phyloP scores from a whole-genome alignment of 2,329 filamentous ascomycete species.

The Fusarium sp. region DNA sequence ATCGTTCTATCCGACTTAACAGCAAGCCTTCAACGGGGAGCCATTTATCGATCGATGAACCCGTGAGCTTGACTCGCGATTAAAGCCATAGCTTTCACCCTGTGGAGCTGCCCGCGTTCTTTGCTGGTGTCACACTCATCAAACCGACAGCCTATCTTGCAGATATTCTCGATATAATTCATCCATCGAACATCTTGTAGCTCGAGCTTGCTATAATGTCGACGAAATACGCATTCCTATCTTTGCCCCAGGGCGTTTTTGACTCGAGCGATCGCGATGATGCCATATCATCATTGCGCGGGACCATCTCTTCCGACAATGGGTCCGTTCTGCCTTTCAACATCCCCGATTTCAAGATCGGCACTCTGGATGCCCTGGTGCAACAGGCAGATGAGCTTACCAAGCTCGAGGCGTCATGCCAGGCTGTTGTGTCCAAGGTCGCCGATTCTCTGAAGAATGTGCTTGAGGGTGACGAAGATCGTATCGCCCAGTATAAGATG shows the following conservation, averaged over 20 bases:
- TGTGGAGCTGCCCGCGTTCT: conserved; percentile 13
- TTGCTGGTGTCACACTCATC: conserved; percentile 18
- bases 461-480: conserved; percentile 84
- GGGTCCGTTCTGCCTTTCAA: conserved; percentile 80
- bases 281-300: conserved; percentile 79
- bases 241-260: conserved; percentile 87
- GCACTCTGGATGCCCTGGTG: conserved; percentile 92
- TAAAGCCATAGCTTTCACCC: conserved; percentile 16
- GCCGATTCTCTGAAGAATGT: conserved; percentile 85
- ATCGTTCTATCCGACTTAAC: background rate
- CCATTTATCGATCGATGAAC: conserved; percentile 17
- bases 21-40: conserved; percentile 1
- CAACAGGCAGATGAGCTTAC: conserved; percentile 95
- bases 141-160: conserved; percentile 18
- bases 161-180: conserved; percentile 12
- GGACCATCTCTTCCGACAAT: conserved; percentile 78
- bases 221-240: conserved; percentile 85
- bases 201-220: conserved; percentile 51
- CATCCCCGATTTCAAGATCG: conserved; percentile 97
- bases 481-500: conserved; percentile 86
- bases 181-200: conserved; percentile 1
- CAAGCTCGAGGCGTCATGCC: conserved; percentile 84
- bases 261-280: conserved; percentile 83
- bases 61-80: background rate
- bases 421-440: conserved; percentile 87